These are phyloP conservation scores for Rasamsonia emersonii DNA, from an alignment of 2,329 filamentous ascomycete species.

Conservation along the genomic window DNA sequence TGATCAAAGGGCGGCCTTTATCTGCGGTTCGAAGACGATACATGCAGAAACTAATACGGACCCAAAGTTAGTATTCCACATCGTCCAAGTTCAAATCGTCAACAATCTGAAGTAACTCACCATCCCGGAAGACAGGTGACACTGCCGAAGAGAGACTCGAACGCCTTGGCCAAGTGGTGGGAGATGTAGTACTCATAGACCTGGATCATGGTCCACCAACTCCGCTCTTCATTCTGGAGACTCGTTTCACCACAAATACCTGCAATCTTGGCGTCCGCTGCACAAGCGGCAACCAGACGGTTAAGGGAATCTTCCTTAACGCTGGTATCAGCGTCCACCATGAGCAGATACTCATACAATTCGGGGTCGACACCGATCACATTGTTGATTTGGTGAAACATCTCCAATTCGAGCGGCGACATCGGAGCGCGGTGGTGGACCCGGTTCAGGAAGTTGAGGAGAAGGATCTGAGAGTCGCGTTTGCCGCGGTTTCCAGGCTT, in stretches of 20 bases:
- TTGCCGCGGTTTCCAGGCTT: conserved; percentile 98
- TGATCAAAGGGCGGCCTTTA: conserved; percentile 88
- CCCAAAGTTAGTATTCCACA: conserved; percentile 30
- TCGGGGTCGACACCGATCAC: conserved; percentile 97
- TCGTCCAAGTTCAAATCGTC: too few species aligned
- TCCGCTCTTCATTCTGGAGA: conserved; percentile 87
- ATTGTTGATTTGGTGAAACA: conserved; percentile 99
- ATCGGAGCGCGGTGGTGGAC: conserved; percentile 91
- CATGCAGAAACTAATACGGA: conserved; percentile 87
- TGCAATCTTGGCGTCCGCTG: conserved; percentile 90
- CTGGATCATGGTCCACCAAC: conserved; percentile 99
- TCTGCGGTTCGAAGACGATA: conserved; percentile 91
- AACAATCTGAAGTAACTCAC: conserved; percentile 48
- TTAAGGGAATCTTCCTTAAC: conserved; percentile 90
- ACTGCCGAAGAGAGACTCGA: conserved; percentile 94
- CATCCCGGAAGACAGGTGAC: conserved; percentile 98
- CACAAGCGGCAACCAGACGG: conserved; percentile 81
- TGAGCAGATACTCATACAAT: conserved; percentile 91
- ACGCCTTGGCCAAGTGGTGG: conserved; percentile 91
- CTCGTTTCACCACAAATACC: conserved; percentile 97
- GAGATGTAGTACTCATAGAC: conserved; percentile 99
- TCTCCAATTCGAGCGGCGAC: conserved; percentile 92
- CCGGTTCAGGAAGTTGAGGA: conserved; percentile 96
- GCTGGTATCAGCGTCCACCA: conserved; percentile 96
- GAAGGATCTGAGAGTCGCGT: conserved; percentile 89